Evolutionary conservation across 108 stramenopile species (phyloP), one percentile per base, ranked within the genome.

Genomic region (Cyclotella distinguenda): DNA sequence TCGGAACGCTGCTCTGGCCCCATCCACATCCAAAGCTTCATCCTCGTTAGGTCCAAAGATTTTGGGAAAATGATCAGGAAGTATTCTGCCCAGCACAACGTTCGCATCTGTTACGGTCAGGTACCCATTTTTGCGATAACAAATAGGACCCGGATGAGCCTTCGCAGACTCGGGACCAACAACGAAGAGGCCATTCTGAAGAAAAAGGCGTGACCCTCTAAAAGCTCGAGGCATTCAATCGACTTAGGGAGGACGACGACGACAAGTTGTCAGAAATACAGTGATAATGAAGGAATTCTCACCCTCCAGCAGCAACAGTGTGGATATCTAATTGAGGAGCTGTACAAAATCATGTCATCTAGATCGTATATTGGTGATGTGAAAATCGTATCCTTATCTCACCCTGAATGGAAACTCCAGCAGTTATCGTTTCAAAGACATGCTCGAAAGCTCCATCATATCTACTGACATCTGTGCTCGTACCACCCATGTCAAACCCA

Each of bases 401-500:
- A 44, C 90, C 91, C 77, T 97, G 95, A 64, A 95, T 90, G 39
- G 86, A 93, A 5, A 98, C 92, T 7, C 97, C 97, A 11, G 97
- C 97, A 2, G 97, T 99, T 21, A 89, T 90, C 0, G 97, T 96
- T 77, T 98, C 97, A 68, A 96, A 98, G 0, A 98, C 97, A 38
- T 89, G 95, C 59, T 98, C 97, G 54, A 80, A 88, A 35, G 57
- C 50, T 1, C 97, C 97, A 36, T 84, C 96, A 53, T 90, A 95
- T 32, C 94, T 81, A 0, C 88, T 86, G 9, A 97, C 97, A 73
- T 98, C 97, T 2, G 97, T 99, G 34, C 83, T 86, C 0, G 99
- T 99, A 2, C 99, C 99, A 43, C 99, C 99, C 98, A 97, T 97
- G 72, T 99, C 99, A 70, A 98, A 98, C 39, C 99, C 99, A 60